Percentiles rank a stretch among this genome's conserved stretches.
phyloP scores from a whole-genome alignment of 2,329 filamentous ascomycete species.

The Paraphoma chrysanthemicola region DNA sequence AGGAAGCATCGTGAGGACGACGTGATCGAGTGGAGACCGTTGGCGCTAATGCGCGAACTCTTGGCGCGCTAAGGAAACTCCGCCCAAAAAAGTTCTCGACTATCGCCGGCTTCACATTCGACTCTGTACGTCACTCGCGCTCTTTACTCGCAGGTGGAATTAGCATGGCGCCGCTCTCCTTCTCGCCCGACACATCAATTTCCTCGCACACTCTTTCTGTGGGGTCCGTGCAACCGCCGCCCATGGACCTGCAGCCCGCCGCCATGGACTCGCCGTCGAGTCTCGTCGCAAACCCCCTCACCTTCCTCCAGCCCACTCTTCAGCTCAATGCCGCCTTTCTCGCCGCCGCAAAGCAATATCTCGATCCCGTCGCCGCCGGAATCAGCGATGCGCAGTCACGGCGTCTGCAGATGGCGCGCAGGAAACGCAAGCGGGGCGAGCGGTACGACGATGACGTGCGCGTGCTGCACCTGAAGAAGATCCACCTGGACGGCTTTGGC shows the following conservation, averaged over 20 bases:
- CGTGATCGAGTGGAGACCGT: background rate
- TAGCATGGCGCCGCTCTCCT: constrained; percentile 42
- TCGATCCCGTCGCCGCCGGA: constrained; percentile 78
- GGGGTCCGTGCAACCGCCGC: constrained; percentile 43
- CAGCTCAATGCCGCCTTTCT: constrained; percentile 73
- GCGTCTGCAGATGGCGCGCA: constrained; percentile 70
- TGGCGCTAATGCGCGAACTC: constrained; percentile 2
- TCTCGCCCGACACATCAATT: constrained; percentile 48
- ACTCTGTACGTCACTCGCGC: background rate
- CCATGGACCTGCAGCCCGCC: constrained; percentile 39
- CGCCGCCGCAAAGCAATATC: constrained; percentile 76
- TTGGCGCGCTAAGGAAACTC: constrained; percentile 3
- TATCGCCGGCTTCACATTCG: background rate
- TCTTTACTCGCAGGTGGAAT: background rate
- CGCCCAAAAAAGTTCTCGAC: constrained; percentile 15
- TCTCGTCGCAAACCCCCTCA: constrained; percentile 69
- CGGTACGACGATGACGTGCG: constrained; percentile 53
- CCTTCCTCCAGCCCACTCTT: constrained; percentile 76
- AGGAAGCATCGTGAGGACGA: background rate
- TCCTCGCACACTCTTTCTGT: constrained; percentile 50
- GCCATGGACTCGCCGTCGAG: constrained; percentile 61
- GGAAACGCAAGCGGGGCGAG: constrained; percentile 76
- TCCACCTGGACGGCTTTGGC: constrained; percentile 87
- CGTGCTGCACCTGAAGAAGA: constrained; percentile 77
- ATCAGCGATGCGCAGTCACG: constrained; percentile 76